Conservation (phyloP, 2,329 filamentous ascomycete genomes). For the Coleophoma crateriformis region DNA sequence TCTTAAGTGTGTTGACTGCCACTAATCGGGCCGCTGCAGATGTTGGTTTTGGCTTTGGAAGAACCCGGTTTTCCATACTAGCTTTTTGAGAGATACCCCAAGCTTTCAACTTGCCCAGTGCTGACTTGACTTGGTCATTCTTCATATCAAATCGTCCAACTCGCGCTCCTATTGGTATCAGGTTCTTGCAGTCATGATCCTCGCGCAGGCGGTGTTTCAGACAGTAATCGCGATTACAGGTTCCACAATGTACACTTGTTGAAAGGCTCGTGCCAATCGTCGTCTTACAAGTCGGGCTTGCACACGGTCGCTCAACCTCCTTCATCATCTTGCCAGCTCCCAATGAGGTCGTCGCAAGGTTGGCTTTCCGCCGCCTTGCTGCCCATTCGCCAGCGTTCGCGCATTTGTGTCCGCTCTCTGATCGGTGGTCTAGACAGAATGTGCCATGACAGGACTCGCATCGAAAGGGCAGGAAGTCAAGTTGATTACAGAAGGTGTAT, state of each 20-base stretch:
- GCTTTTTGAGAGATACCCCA: constrained; percentile 76
- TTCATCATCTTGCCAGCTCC: constrained; percentile 48
- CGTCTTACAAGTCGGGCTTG: constrained; percentile 61
- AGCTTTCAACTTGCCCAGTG: constrained; percentile 69
- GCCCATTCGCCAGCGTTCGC: constrained; percentile 57
- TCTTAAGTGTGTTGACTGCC: constrained; percentile 75
- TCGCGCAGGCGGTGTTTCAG: constrained; percentile 70
- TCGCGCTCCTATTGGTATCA: constrained; percentile 54
- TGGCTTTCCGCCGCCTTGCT: constrained; percentile 46
- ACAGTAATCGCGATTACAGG: constrained; percentile 71
- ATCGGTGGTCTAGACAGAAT: constrained; percentile 91
- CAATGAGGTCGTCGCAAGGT: constrained; percentile 46
- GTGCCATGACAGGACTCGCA: constrained; percentile 84
- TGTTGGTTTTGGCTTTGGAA: constrained; percentile 59
- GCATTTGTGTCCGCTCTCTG: constrained; percentile 74
- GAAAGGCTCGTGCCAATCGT: constrained; percentile 61
- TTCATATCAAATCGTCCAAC: constrained; percentile 37
- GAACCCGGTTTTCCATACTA: constrained; percentile 35
- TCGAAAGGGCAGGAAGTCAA: constrained; percentile 92
- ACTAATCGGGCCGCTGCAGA: constrained; percentile 59
- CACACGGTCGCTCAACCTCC: constrained; percentile 63
- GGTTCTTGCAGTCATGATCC: constrained; percentile 79
- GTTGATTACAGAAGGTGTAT: constrained; percentile 83
- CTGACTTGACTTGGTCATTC: constrained; percentile 62
- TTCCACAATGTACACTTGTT: constrained; percentile 65